Conservation (phyloP, 345 rosid genomes). For the Atalantia buxifolia region DNA sequence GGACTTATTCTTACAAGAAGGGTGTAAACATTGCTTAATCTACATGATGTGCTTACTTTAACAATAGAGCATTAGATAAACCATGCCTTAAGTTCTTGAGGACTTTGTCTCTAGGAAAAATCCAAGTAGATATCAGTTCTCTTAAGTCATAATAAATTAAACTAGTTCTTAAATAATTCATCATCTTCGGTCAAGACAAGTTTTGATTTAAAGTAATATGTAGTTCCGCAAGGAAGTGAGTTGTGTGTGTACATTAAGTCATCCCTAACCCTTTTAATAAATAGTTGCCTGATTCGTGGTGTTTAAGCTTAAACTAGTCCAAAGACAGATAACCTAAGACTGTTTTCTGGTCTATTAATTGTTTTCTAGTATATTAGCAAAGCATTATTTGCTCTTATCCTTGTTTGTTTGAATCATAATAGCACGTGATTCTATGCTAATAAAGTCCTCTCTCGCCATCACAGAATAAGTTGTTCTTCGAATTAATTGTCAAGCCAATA, state of each 20-base stretch:
- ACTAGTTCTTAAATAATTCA: not conserved
- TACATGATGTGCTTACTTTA: constrained; percentile 3
- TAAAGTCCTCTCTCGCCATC: too few relatives aligned
- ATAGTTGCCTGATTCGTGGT: not conserved
- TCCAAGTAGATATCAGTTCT: constrained; percentile 14
- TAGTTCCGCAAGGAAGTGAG: constrained; percentile 16
- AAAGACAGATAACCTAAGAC: constrained; percentile 18
- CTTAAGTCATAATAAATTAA: constrained; percentile 3
- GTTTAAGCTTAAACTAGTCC: constrained; percentile 10
- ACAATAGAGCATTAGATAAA: constrained; percentile 7
- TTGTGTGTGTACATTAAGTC: constrained; percentile 12
- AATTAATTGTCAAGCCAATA: too few relatives aligned
- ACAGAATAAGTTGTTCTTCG: too few relatives aligned
- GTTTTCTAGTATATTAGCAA: not conserved
- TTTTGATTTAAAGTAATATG: constrained; percentile 13
- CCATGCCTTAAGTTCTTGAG: constrained; percentile 20
- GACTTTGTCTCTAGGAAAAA: constrained; percentile 22
- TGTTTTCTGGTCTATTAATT: not conserved
- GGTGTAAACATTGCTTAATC: constrained; percentile 8
- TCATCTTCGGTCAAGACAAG: constrained; percentile 24
- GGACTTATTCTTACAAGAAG: constrained; percentile 19
- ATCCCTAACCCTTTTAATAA: not conserved
- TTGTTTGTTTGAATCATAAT: constrained; percentile 18
- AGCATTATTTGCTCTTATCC: not conserved
- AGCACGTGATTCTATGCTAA: not conserved